Conservation (phyloP, 148 eudicot genomes). For the Spergularia marina region DNA sequence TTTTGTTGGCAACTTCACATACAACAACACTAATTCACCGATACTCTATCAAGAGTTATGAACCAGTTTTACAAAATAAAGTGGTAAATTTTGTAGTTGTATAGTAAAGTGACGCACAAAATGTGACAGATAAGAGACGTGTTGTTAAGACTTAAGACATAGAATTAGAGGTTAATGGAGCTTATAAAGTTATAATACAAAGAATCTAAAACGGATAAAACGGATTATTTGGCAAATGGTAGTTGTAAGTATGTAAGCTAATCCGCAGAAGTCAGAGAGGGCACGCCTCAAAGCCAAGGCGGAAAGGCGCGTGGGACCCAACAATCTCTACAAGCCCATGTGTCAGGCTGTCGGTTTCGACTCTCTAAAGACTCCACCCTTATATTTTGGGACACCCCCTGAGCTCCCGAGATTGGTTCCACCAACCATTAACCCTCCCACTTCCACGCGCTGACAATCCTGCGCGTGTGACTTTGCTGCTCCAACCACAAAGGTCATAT, state of each 20-base stretch:
- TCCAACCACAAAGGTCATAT: no score
- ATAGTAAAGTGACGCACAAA: no score
- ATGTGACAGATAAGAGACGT: no score
- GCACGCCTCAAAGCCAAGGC: conserved; percentile 15
- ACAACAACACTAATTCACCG: no score
- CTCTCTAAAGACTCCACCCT: background rate
- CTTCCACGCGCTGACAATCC: conserved; percentile 2
- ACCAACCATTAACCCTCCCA: background rate
- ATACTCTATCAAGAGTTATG: no score
- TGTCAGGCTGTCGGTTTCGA: conserved; percentile 17
- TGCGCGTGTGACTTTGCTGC: no score
- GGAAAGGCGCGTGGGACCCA: conserved; percentile 30
- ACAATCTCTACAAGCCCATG: conserved; percentile 1
- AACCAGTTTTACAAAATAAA: no score
- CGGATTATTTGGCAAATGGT: background rate
- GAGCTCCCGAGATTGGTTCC: background rate
- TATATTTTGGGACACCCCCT: conserved; percentile 2
- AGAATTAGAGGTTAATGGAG: background rate
- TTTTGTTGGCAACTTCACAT: no score
- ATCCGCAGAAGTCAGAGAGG: conserved; percentile 1
- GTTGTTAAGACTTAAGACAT: no score
- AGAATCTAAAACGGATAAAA: no score
- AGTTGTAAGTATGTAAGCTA: conserved; percentile 12
- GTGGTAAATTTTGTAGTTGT: no score
- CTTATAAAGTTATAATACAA: no score